Percentiles rank a stretch among this genome's conserved stretches.
phyloP scores from a whole-genome alignment of 2,329 filamentous ascomycete species.

The Ophiostoma ulmi region DNA sequence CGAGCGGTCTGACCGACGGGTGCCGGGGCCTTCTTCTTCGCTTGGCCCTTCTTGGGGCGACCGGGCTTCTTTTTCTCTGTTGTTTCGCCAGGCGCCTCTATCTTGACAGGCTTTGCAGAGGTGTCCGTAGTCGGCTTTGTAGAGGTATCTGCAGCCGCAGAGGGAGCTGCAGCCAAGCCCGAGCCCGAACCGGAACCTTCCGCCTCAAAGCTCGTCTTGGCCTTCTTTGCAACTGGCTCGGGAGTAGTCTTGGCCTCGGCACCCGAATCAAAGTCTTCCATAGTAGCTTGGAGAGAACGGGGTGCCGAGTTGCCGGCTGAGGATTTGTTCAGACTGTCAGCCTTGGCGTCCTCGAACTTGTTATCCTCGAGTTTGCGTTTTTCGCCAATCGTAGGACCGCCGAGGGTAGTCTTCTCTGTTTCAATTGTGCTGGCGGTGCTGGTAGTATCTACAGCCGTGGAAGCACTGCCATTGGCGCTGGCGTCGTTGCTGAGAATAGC shows the following conservation, averaged over 20 bases:
- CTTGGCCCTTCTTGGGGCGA: constrained; percentile 28
- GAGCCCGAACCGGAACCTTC: neutral
- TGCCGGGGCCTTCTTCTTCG: constrained; percentile 31
- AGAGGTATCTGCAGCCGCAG: constrained; percentile 13
- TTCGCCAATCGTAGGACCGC: constrained; percentile 21
- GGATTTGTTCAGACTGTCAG: neutral
- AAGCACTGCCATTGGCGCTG: neutral
- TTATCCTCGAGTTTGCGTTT: constrained; percentile 30
- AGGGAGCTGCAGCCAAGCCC: constrained; percentile 11
- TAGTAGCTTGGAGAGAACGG: neutral
- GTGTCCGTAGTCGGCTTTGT: neutral
- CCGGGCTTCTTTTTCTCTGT: neutral
- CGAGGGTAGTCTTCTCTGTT: neutral
- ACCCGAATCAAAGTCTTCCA: constrained; percentile 3
- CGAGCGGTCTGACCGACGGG: constrained; percentile 36
- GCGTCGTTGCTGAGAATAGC: no score
- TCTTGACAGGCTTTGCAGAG: neutral
- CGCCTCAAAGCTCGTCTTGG: neutral
- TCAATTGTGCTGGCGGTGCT: neutral
- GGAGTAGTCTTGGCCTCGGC: neutral
- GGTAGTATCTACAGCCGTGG: neutral
- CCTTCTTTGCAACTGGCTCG: constrained; percentile 15
- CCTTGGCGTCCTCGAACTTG: neutral
- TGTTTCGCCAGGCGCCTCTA: neutral
- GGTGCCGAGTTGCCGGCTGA: neutral